Evolutionary conservation across 2,329 filamentous ascomycete species (phyloP), one percentile per base, ranked within the genome.

Genomic region (Rutstroemia sp.): DNA sequence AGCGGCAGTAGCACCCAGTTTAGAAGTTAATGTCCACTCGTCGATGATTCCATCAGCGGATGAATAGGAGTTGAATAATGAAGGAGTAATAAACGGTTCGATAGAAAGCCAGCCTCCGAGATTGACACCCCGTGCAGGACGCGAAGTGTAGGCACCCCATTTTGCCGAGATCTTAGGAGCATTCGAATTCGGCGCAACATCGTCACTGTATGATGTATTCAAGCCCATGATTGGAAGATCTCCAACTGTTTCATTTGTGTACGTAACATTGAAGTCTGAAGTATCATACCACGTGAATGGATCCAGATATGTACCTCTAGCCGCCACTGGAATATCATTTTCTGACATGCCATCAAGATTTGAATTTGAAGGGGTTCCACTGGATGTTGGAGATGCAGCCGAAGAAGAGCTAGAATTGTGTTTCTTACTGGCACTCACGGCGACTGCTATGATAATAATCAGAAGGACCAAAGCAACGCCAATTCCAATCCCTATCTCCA

Each of bases 11-110:
- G 80, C 69, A 0, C 90, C 92, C 1, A 97, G 79, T 61, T 87
- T 79, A 46, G 77, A 72, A 58, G 82, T 83, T 23, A 97, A 77
- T 0, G 88, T 95, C 72, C 82, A 97, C 71, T 99, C 94, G 67
- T 99, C 94, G 17, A 97, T 79, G 44, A 97, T 82, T 5, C 82
- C 75, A 27, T 62, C 47, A 5, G 72, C 73, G 2, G 73, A 70
- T 41, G 76, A 74, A 68, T 87, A 89, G 6, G 53, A 56, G 60
- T 83, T 74, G 73, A 99, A 99, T 25, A 96, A 79, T 0, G 92
- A 96, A 0, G 94, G 94, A 4, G 89, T 92, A 69, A 99, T 97
- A 70, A 95, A 96, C 0, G 94, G 94, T 67, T 99, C 94, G 12
- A 99, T 75, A 2, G 87, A 88, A 1, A 99, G 80, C 94, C 94